phyloP scores from a whole-genome alignment of 108 stramenopile genomes.

The Aureococcus anophagefferens region DNA sequence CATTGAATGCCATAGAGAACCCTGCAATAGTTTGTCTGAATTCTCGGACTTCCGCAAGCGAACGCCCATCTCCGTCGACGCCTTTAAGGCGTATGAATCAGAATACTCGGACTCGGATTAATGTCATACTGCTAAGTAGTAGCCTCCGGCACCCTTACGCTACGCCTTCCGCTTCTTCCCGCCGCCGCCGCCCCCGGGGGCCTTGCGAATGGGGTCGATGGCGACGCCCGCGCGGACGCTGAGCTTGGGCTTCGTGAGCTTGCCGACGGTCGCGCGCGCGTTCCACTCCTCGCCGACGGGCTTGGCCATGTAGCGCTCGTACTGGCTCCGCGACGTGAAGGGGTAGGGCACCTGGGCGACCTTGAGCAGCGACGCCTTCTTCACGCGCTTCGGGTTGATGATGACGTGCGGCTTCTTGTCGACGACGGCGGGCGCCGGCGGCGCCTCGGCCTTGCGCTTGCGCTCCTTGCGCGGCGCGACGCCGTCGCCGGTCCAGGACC shows the following conservation, averaged over 20 bases:
- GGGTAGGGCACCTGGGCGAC: conserved; percentile 35
- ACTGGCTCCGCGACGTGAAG: conserved; percentile 37
- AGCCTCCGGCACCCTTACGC: no score
- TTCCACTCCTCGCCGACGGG: conserved; percentile 43
- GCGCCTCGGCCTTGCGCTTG: neutral
- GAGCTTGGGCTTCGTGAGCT: conserved; percentile 24
- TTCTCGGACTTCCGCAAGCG: no score
- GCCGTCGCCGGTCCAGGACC: neutral
- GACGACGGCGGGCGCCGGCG: neutral
- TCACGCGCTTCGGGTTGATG: conserved; percentile 10
- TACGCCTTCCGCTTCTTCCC: no score
- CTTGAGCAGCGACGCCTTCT: neutral
- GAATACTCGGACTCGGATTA: no score
- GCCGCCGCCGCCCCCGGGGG: no score
- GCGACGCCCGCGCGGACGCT: conserved; percentile 18
- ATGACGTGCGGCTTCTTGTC: conserved; percentile 30
- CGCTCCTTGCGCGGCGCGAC: neutral
- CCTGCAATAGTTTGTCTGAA: no score
- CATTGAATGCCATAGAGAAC: no score
- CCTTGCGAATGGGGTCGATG: conserved; percentile 28
- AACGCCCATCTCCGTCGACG: no score
- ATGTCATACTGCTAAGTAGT: no score
- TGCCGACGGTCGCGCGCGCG: conserved; percentile 15
- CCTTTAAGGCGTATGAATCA: no score
- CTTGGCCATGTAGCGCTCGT: conserved; percentile 30